A percentile compares a stretch with the other conserved stretches of the same genome.
phyloP scores from a whole-genome alignment of 768 basidiomycete genomes.

The Lentinus tigrinus region DNA sequence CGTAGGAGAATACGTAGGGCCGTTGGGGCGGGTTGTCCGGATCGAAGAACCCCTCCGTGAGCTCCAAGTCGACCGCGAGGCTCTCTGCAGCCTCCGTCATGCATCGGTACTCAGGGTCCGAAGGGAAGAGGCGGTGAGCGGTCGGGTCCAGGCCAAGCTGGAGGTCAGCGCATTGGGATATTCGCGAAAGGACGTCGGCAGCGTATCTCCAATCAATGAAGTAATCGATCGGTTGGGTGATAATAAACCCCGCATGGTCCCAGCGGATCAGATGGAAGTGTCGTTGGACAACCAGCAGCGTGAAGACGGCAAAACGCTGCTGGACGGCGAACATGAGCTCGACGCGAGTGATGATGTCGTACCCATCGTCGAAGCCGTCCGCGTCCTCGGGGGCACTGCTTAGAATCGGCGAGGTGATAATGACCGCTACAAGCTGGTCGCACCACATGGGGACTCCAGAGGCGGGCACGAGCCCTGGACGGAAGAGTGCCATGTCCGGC shows the following conservation, averaged over 20 bases:
- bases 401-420: too few species aligned
- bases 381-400: too few species aligned
- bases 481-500: too few species aligned
- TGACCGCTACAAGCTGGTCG: too few species aligned
- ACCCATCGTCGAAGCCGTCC: too few species aligned
- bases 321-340: background rate
- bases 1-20: background rate
- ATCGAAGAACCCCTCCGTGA: background rate
- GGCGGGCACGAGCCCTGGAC: too few species aligned
- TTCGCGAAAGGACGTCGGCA: conserved; percentile 6
- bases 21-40: background rate
- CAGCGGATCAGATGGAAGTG: background rate
- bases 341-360: background rate
- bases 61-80: background rate
- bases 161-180: background rate
- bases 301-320: conserved; percentile 5
- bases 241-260: conserved; percentile 7
- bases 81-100: background rate
- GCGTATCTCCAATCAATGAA: background rate
- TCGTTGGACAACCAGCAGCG: conserved; percentile 2
- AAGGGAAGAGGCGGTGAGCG: background rate
- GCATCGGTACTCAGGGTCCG: background rate
- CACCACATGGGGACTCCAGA: too few species aligned
- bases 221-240: conserved; percentile 4
- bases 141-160: conserved; percentile 5